Conservation (phyloP, 2,329 filamentous ascomycete species). For the Fusarium sp. region DNA sequence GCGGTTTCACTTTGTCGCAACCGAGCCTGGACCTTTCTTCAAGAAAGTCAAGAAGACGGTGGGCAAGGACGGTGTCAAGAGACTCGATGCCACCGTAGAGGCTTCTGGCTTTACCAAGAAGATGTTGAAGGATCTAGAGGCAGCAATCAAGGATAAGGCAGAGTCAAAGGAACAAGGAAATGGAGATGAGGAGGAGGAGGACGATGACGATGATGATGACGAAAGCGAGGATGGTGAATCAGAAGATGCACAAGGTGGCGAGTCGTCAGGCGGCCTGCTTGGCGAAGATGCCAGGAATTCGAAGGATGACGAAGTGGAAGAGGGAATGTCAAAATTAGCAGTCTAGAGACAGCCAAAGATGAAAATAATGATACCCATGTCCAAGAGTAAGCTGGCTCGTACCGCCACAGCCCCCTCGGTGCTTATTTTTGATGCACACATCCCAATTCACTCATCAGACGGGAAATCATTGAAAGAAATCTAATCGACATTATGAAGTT, state of each 20-base stretch:
- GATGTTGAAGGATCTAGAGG: constrained; percentile 94
- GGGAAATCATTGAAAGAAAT: constrained; percentile 29
- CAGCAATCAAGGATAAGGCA: constrained; percentile 87
- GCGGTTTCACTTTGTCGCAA: constrained; percentile 88
- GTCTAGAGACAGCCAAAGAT: constrained; percentile 35
- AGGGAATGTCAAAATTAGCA: constrained; percentile 50
- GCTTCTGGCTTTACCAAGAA: constrained; percentile 97
- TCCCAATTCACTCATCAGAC: background rate
- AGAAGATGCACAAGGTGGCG: constrained; percentile 38
- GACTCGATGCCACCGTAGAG: constrained; percentile 90
- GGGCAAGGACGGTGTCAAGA: constrained; percentile 73
- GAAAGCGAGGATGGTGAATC: constrained; percentile 47
- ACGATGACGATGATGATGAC: constrained; percentile 51
- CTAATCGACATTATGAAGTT: constrained; percentile 42
- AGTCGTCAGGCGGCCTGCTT: constrained; percentile 39
- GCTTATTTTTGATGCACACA: background rate
- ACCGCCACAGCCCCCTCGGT: too few relatives aligned
- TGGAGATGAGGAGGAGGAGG: constrained; percentile 50
- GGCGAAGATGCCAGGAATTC: constrained; percentile 38
- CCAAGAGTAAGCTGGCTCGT: background rate
- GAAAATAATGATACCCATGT: constrained; percentile 39
- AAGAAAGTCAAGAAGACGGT: constrained; percentile 84
- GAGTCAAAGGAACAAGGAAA: constrained; percentile 59
- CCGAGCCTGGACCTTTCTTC: constrained; percentile 88
- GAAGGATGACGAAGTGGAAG: constrained; percentile 40